Conservation (phyloP, 116 monocot species). For the Cymodocea nodosa region DNA sequence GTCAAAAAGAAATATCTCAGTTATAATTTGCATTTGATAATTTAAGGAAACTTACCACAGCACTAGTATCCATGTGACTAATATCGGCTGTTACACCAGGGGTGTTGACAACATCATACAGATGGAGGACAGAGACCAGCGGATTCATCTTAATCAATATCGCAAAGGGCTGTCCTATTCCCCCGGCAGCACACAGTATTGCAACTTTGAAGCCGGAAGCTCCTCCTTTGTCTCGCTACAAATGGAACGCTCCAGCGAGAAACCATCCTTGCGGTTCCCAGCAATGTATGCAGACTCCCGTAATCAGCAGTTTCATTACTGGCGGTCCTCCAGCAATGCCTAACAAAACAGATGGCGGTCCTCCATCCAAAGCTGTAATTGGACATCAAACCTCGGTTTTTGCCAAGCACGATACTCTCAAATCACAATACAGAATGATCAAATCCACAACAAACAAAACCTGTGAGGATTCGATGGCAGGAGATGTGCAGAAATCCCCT, state of each 20-base stretch:
- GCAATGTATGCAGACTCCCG: not conserved
- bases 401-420: too few species aligned
- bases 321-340: too few species aligned
- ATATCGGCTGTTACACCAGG: conserved; percentile 83
- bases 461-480: conserved; percentile 13
- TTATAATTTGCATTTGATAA: too few species aligned
- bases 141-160: conserved; percentile 94
- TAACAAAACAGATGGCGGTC: too few species aligned
- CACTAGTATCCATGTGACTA: conserved; percentile 89
- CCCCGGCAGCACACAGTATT: conserved; percentile 69
- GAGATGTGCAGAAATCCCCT: conserved; percentile 49
- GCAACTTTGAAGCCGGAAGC: conserved; percentile 85
- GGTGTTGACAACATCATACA: conserved; percentile 88
- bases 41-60: conserved; percentile 40
- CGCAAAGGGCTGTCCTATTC: conserved; percentile 81
- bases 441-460: too few species aligned
- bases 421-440: conserved; percentile 8
- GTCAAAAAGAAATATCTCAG: too few species aligned
- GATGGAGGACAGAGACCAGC: conserved; percentile 72
- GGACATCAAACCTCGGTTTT: not conserved
- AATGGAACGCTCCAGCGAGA: conserved; percentile 21
- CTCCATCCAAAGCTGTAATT: too few species aligned
- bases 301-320: not conserved
- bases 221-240: conserved; percentile 77
- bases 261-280: conserved; percentile 4